phyloP scores from a whole-genome alignment of 768 basidiomycete genomes.

The Lanmaoa pseudosensibilis region DNA sequence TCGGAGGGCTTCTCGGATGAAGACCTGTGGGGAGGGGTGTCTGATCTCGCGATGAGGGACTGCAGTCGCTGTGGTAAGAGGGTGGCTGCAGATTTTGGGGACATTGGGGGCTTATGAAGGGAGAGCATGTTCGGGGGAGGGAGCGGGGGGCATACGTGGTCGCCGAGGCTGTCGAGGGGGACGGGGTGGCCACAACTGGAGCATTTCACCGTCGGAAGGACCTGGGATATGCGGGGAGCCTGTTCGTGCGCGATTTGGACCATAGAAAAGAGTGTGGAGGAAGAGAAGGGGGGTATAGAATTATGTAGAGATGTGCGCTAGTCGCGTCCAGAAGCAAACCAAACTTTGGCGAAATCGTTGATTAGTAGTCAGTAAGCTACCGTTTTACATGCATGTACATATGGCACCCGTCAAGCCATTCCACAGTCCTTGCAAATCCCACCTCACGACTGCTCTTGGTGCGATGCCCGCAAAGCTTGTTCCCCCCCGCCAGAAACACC shows the following conservation, averaged over 20 bases:
- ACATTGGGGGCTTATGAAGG: constrained; percentile 34
- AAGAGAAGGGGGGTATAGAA: constrained; percentile 25
- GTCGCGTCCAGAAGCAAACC: constrained; percentile 1
- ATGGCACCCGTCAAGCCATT: not conserved
- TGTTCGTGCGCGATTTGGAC: constrained; percentile 18
- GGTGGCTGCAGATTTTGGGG: constrained; percentile 42
- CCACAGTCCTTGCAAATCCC: too few relatives aligned
- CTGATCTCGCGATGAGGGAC: constrained; percentile 38
- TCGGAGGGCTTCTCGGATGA: constrained; percentile 9
- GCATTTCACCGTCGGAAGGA: constrained; percentile 83
- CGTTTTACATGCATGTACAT: constrained; percentile 21
- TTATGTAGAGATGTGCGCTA: constrained; percentile 18
- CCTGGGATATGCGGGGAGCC: constrained; percentile 49
- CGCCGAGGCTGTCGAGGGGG: constrained; percentile 68
- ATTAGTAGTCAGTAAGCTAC: constrained; percentile 14
- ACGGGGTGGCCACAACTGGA: constrained; percentile 73
- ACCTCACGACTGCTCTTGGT: not conserved
- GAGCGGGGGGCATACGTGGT: constrained; percentile 69
- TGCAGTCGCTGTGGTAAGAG: constrained; percentile 54
- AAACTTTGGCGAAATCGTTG: not conserved
- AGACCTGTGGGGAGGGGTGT: constrained; percentile 6
- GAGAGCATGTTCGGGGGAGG: constrained; percentile 42
- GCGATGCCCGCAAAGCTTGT: not conserved
- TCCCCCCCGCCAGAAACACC: not conserved
- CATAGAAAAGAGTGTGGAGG: constrained; percentile 28